Evolutionary conservation across 1,284 basidiomycete species (phyloP).

Genomic region (Schizopora paradoxa): DNA sequence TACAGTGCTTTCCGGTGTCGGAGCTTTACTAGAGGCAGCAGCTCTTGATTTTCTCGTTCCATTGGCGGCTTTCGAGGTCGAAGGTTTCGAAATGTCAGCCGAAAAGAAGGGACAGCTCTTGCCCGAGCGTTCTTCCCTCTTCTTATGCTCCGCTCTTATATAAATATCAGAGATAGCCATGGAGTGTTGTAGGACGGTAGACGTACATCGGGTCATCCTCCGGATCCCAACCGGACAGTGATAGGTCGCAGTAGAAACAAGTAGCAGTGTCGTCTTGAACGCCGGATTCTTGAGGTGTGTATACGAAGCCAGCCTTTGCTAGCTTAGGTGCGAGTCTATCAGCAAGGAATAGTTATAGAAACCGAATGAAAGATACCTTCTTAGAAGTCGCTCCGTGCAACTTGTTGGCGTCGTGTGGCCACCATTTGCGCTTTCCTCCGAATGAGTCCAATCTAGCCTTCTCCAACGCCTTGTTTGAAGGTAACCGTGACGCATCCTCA

Average conservation of each 20-base stretch:
- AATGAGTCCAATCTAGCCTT: constrained; percentile 68
- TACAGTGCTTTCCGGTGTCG: background rate
- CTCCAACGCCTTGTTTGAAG: constrained; percentile 62
- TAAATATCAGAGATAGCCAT: constrained; percentile 12
- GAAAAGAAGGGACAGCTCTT: constrained; percentile 49
- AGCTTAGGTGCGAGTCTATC: constrained; percentile 45
- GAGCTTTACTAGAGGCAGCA: constrained; percentile 8
- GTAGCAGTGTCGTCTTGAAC: constrained; percentile 75
- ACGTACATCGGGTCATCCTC: constrained; percentile 75
- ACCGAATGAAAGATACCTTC: constrained; percentile 32
- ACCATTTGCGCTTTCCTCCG: constrained; percentile 44
- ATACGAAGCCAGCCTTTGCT: constrained; percentile 79
- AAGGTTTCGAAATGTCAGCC: constrained; percentile 18
- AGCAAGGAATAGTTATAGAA: constrained; percentile 2
- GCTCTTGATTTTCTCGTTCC: constrained; percentile 19
- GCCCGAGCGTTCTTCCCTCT: constrained; percentile 45
- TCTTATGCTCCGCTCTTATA: constrained; percentile 58
- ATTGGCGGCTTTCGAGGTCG: constrained; percentile 19
- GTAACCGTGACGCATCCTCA: constrained; percentile 52
- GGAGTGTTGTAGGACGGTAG: constrained; percentile 13
- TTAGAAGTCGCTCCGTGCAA: constrained; percentile 66
- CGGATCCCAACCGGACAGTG: constrained; percentile 75
- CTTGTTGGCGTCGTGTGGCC: constrained; percentile 64
- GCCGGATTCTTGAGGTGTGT: constrained; percentile 52
- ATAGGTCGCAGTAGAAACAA: constrained; percentile 73